These are phyloP conservation scores for Corylus avellana DNA, from an alignment of 306 rosid genomes.

Conservation along the genomic window DNA sequence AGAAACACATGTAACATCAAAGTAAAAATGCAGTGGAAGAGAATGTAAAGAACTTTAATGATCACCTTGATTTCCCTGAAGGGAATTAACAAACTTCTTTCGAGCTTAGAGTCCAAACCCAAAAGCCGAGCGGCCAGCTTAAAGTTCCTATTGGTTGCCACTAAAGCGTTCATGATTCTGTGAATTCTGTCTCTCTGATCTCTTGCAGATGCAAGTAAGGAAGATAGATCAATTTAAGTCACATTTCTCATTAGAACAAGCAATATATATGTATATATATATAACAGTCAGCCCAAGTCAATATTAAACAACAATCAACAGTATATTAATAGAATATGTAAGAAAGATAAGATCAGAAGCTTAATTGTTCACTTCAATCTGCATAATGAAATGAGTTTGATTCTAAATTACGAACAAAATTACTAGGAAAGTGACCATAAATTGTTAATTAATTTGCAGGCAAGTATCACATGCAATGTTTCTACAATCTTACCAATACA, in stretches of 20 bases:
- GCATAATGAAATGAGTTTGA: neutral
- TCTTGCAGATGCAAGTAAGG: conserved; percentile 16
- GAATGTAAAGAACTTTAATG: neutral
- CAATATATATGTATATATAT: neutral
- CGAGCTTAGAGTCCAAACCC: conserved; percentile 92
- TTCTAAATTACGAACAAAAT: neutral
- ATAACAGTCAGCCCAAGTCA: conserved; percentile 25
- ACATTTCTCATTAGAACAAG: conserved; percentile 11
- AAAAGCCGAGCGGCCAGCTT: conserved; percentile 83
- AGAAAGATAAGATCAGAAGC: neutral
- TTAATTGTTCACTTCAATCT: neutral
- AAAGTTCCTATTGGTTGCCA: conserved; percentile 94
- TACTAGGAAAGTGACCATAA: neutral
- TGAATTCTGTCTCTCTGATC: neutral
- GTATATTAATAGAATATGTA: conserved; percentile 10
- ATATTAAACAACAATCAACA: conserved; percentile 14
- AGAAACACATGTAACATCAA: neutral
- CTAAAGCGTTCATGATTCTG: conserved; percentile 80
- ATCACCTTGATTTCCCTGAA: conserved; percentile 92
- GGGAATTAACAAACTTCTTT: conserved; percentile 86
- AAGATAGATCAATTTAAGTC: conserved; percentile 18
- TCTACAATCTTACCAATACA: neutral
- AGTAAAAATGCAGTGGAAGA: neutral
- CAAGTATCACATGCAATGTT: neutral
- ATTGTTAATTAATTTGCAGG: neutral